phyloP scores from a whole-genome alignment of 2,329 filamentous ascomycete genomes.

The Chaetomium globosum region DNA sequence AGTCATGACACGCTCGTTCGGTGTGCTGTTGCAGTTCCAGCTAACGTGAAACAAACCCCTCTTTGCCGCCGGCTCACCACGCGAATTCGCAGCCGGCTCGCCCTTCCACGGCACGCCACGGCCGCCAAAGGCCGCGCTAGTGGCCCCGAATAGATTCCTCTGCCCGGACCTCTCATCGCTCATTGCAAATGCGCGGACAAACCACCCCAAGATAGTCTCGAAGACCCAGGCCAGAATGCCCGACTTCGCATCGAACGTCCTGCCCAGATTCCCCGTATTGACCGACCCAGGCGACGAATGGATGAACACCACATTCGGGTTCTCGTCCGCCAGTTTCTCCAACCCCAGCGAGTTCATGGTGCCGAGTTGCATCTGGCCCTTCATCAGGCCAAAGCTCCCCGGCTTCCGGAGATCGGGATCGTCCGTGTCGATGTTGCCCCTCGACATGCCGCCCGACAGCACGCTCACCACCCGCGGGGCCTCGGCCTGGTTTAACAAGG shows the following conservation, averaged over 20 bases:
- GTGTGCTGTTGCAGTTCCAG: neutral
- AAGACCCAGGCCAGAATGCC: neutral
- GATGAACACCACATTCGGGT: slow-evolving; percentile 42
- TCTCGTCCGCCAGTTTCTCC: slow-evolving; percentile 42
- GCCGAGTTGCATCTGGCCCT: slow-evolving; percentile 41
- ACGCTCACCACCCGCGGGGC: slow-evolving; percentile 43
- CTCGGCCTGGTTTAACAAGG: slow-evolving; percentile 42
- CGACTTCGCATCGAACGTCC: neutral
- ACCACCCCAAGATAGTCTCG: neutral
- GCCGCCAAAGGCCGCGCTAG: neutral
- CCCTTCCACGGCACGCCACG: neutral
- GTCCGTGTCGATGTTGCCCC: slow-evolving; percentile 38
- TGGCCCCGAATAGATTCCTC: neutral
- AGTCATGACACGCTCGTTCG: neutral
- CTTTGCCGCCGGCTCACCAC: neutral
- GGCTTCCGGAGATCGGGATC: slow-evolving; percentile 42
- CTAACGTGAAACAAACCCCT: neutral
- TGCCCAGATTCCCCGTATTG: neutral
- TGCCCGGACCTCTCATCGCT: neutral
- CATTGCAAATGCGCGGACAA: neutral
- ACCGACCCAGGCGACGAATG: slow-evolving; percentile 40
- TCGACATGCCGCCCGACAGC: slow-evolving; percentile 42
- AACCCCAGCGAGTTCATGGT: slow-evolving; percentile 41
- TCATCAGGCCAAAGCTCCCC: slow-evolving; percentile 39
- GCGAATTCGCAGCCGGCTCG: neutral